Evolutionary conservation across 1,284 basidiomycete genomes (phyloP), one percentile per base, ranked within the genome.

Genomic region (Leccinum fallax): DNA sequence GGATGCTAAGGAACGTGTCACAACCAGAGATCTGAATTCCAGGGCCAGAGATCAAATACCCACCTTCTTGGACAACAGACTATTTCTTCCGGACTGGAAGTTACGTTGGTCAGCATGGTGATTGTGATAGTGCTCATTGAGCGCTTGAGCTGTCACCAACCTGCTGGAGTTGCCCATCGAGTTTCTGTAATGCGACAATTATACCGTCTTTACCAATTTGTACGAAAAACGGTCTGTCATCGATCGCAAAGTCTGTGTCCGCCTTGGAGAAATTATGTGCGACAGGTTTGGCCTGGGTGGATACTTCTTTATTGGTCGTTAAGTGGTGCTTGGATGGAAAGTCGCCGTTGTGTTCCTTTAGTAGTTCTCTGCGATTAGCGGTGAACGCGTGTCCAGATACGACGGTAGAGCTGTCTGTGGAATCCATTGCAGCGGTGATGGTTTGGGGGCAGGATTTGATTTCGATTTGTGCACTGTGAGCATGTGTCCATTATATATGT

Each of bases 201-300:
- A 91, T 68, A 52, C 90, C 89, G 28, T 82, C 83, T 68, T 83
- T 85, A 30, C 81, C 82, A 61, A 92, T 89, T 9, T 78, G 80
- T 53, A 92, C 79, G 65, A 90, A 88, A 77, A 89, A 92, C 0
- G 86, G 85, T 51, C 87, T 76, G 43, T 86, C 83, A 58, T 77
- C 76, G 24, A 78, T 65, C 11, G 61, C 56, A 54, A 66, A 65
- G 13, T 74, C 73, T 38, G 61, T 7, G 13, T 46, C 43, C 19
- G 43, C 36, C 40, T 57, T 76, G 53, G 72, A 71, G 60, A 77
- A 77, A n/a, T 69, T 69, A 53, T 71, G 63, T 38, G 16, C 58
- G n/a, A 53, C n/a, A 34, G 30, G 5, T 55, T 26, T 66, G 57
- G 30, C 30, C 28, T 0, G 5, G 19, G 63, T 63, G 51, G 58